Conservation (phyloP, 306 rosid species). For the Fragaria iinumae region DNA sequence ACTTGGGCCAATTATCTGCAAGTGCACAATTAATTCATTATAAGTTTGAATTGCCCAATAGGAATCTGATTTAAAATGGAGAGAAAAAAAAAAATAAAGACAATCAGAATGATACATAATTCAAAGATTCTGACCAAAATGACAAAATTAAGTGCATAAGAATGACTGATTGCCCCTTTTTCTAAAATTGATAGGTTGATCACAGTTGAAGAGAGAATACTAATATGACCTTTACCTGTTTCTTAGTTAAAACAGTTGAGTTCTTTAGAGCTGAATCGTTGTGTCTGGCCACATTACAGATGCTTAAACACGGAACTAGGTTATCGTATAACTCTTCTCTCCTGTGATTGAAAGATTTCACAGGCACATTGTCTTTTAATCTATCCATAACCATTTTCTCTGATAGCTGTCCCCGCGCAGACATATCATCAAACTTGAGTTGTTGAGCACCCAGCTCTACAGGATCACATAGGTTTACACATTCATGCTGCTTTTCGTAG, state of each 20-base stretch:
- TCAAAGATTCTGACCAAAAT: not conserved
- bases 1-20: slow-evolving; percentile 42
- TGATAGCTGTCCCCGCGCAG: slow-evolving; percentile 30
- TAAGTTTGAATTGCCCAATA: not conserved
- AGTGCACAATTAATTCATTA: slow-evolving; percentile 11
- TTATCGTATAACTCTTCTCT: slow-evolving; percentile 33
- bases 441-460: slow-evolving; percentile 29
- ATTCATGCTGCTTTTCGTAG: slow-evolving; percentile 28
- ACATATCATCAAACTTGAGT: slow-evolving; percentile 31
- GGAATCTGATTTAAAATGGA: not conserved
- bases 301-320: slow-evolving; percentile 30
- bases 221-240: slow-evolving; percentile 42
- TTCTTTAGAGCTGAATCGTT: slow-evolving; percentile 27
- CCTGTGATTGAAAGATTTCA: slow-evolving; percentile 37
- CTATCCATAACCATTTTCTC: slow-evolving; percentile 29
- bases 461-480: slow-evolving; percentile 27
- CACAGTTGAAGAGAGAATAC: slow-evolving; percentile 17
- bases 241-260: slow-evolving; percentile 25
- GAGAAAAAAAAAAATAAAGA: not conserved
- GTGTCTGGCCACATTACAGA: slow-evolving; percentile 16
- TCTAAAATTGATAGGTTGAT: not conserved
- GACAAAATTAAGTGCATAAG: not conserved
- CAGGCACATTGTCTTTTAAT: slow-evolving; percentile 22
- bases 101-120: slow-evolving; percentile 3
- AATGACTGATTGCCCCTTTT: not conserved